Base-by-base conservation (phyloP, 805 yeast species). In the Monosporozyma solicola region DNA sequence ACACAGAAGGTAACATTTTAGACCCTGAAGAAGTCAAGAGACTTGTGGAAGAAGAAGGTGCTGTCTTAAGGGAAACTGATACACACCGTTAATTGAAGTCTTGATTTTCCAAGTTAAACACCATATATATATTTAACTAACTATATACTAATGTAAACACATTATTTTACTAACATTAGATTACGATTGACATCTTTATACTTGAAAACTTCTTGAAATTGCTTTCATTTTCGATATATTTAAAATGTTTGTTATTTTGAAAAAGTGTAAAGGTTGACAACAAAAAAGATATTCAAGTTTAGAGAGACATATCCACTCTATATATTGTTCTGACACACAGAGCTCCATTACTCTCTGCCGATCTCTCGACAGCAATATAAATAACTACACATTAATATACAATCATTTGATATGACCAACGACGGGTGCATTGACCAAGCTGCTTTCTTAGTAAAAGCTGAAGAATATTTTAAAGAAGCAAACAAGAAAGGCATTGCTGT, bases 1-100 rank as follows among this genome's bases (percentile, higher is more conserved):
- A 72, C 52, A 67, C 65, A 51, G 53, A 67, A 48, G 77, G 77
- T 46, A 71, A 73, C 51, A 61, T 60, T 41, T 48, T 73, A 48
- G 66, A 65, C 48, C 60, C 63, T n/a, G 70, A 63, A 33, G 62
- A 59, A 47, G 72, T 64, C n/a, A 62, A 60, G 51, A 56, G 51
- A 32, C 46, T 66, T 16, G 51, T 67, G 31, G 55, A 61, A 20
- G 59, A 65, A 50, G 60, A 63, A n/a, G 67, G 67, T 51, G 67
- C 62, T 32, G 44, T 49, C 25, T 47, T 47, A 22, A 39, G 39
- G 20, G 13, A 41, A n/a, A 32, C 33, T 35, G 51, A 54, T 24
- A 24, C 29, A 15, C n/a, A 35, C 16, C 8, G 24, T 24, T 10
- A 43, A 22, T 10, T 43, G 46, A 43, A 24, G 27, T 16, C 3